Evolutionary conservation across 1,139 yeast species (phyloP).

Genomic region (Protomyces lactucae-debilis): DNA sequence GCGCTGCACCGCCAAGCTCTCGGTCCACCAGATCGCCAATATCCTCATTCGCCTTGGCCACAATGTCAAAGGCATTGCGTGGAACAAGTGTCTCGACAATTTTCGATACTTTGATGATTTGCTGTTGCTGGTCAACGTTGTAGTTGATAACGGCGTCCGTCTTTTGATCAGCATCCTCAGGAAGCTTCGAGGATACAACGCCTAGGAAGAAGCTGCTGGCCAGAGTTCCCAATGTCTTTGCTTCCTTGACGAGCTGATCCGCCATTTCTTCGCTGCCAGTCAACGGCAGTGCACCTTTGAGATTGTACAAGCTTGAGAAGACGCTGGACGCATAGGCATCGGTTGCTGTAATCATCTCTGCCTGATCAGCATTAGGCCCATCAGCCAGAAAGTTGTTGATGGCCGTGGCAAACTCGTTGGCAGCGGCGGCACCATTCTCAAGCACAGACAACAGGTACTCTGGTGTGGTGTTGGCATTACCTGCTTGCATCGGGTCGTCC

Average conservation of each 20-base stretch:
- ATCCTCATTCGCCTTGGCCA: conserved; percentile 46
- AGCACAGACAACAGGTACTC: conserved; percentile 63
- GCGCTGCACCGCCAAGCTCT: conserved; percentile 69
- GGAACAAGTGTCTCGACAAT: conserved; percentile 59
- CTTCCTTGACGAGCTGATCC: conserved; percentile 37
- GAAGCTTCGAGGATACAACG: conserved; percentile 53
- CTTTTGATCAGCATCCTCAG: conserved; percentile 57
- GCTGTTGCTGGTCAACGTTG: conserved; percentile 67
- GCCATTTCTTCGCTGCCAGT: conserved; percentile 44
- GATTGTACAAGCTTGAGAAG: conserved; percentile 60
- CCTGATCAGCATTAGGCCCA: conserved; percentile 66
- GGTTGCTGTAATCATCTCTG: conserved; percentile 61
- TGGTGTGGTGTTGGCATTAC: conserved; percentile 73
- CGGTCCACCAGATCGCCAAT: conserved; percentile 65
- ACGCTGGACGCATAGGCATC: conserved; percentile 63
- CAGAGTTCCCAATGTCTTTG: conserved; percentile 49
- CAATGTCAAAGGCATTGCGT: conserved; percentile 36
- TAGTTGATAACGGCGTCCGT: conserved; percentile 72
- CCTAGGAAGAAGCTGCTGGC: conserved; percentile 57
- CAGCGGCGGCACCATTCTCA: conserved; percentile 66
- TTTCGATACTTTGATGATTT: conserved; percentile 56
- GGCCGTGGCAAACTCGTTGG: conserved; percentile 75
- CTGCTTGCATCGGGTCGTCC: conserved; percentile 77
- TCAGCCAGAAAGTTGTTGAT: conserved; percentile 76
- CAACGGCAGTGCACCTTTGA: conserved; percentile 63